Evolutionary conservation across 768 basidiomycete genomes (phyloP), one percentile per base, ranked within the genome.

Genomic region (Amanita fuliginea): DNA sequence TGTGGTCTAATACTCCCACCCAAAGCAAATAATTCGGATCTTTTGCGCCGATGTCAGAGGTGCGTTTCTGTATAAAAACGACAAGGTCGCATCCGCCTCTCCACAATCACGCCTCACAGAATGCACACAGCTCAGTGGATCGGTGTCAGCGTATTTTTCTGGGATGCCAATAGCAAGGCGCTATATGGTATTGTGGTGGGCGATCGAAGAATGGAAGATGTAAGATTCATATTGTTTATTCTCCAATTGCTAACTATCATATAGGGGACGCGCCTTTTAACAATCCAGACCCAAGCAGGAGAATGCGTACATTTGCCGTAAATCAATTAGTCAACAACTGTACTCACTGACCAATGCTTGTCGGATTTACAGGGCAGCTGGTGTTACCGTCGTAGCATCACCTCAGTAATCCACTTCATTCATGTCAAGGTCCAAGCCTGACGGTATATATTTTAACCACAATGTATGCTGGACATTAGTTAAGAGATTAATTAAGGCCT

Each of bases 401-500:
- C 47, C 35, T 35, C 37, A 22, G 11, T 49, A 49, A 39, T 26
- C 21, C 5, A 24, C n/a, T n/a, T n/a, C n/a, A n/a, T n/a, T n/a
- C n/a, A n/a, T n/a, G n/a, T n/a, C n/a, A n/a, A n/a, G n/a, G n/a
- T n/a, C n/a, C n/a, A n/a, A n/a, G n/a, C n/a, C n/a, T n/a, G n/a
- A 24, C 22, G 28, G 24, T 28, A 33, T 30, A 41, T 26, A 48
- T 48, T 9, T 39, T 28, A 21, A 35, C 24, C 22, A 28, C 22
- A 10, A 26, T 41, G 36, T 21, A 14, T 22, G 37, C 28, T 24
- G 37, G 18, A 21, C 19, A 35, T 34, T 30, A 30, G 21, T 21
- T 30, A 13, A 6, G 40, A 46, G 11, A 19, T 40, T 26, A 39
- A 46, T 63, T 53, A 76, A 3, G 80, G 80, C 55, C 74, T 77